These are phyloP conservation scores for Usnea hakonensis DNA, from an alignment of 495 filamentous ascomycete genomes.

Conservation along the genomic window DNA sequence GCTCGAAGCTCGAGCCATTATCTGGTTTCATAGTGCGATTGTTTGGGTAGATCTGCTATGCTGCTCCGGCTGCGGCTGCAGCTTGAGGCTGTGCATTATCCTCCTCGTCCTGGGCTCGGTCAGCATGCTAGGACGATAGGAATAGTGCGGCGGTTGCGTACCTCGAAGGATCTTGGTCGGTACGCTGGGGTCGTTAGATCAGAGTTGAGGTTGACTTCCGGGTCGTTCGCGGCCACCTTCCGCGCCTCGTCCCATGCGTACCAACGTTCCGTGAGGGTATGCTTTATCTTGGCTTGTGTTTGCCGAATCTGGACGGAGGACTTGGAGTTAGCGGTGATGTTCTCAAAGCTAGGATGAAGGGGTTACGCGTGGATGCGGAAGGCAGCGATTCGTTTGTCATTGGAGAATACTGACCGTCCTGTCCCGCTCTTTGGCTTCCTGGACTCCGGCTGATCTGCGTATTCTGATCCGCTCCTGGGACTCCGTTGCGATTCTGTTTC, in stretches of 20 bases:
- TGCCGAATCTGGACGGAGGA: slow-evolving; percentile 46
- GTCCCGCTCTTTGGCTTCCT: slow-evolving; percentile 56
- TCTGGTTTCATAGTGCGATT: background rate
- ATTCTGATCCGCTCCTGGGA: slow-evolving; percentile 55
- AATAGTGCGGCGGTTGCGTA: background rate
- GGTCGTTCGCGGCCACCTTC: slow-evolving; percentile 47
- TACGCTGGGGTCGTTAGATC: slow-evolving; percentile 10
- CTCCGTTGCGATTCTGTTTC: slow-evolving; percentile 81
- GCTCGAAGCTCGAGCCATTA: background rate
- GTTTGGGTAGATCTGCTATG: background rate
- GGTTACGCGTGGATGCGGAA: background rate
- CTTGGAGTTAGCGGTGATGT: slow-evolving; percentile 21
- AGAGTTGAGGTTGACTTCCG: slow-evolving; percentile 48
- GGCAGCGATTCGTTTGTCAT: background rate
- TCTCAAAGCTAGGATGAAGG: background rate
- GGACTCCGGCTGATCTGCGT: slow-evolving; percentile 55
- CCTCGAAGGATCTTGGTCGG: slow-evolving; percentile 3
- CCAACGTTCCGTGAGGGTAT: slow-evolving; percentile 76
- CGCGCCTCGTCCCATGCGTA: slow-evolving; percentile 85
- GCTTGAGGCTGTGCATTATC: slow-evolving; percentile 2
- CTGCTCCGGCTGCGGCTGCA: background rate
- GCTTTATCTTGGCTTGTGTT: slow-evolving; percentile 74
- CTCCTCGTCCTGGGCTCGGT: slow-evolving; percentile 1
- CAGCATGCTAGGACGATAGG: background rate
- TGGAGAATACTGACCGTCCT: slow-evolving; percentile 46